Conservation (phyloP, 306 rosid genomes). For the Medicago arabica region DNA sequence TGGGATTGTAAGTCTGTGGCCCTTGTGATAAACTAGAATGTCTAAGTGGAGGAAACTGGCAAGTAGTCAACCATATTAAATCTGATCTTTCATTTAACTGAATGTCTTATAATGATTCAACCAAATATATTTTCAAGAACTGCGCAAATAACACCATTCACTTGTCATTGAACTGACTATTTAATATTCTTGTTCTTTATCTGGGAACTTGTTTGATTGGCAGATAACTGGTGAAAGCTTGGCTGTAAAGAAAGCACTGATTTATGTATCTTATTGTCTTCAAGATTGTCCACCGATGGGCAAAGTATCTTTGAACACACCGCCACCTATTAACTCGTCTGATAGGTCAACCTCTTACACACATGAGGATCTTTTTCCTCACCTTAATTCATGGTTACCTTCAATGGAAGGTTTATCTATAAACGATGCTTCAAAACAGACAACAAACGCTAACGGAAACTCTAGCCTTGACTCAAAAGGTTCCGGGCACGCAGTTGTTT, state of each 20-base stretch:
- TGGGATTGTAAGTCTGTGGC: constrained; percentile 11
- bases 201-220: constrained; percentile 38
- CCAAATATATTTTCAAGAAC: no score
- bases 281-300: constrained; percentile 56
- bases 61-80: neutral
- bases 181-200: constrained; percentile 26
- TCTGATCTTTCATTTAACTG: no score
- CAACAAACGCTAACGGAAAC: constrained; percentile 35
- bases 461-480: constrained; percentile 39
- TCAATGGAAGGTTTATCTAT: constrained; percentile 48
- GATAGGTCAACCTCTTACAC: constrained; percentile 40
- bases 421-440: constrained; percentile 30
- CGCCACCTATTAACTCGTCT: constrained; percentile 38
- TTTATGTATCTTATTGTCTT: constrained; percentile 58
- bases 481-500: constrained; percentile 49
- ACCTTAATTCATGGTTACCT: constrained; percentile 46
- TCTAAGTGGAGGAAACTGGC: constrained; percentile 2
- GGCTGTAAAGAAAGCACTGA: constrained; percentile 61
- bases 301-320: constrained; percentile 38
- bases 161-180: constrained; percentile 13
- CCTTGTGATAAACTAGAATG: constrained; percentile 4
- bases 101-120: no score
- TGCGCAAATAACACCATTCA: neutral
- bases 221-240: constrained; percentile 59
- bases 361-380: constrained; percentile 49